Evolutionary conservation across 495 filamentous ascomycete species (phyloP).

Genomic region (Bacidia gigantensis): DNA sequence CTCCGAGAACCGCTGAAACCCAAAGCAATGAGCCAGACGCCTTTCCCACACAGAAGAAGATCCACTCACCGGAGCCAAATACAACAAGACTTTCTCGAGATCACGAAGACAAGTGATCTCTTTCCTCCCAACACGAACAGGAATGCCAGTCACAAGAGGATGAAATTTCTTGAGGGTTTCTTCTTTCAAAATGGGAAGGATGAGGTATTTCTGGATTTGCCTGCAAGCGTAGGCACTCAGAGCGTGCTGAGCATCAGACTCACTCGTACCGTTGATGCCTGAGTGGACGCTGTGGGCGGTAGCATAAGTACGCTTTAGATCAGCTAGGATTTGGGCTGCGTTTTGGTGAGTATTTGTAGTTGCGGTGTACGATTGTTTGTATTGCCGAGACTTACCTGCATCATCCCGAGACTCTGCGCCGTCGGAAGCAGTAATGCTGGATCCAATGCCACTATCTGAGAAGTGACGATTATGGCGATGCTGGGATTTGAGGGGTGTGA

Average conservation of each 20-base stretch:
- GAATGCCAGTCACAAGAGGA: slow-evolving; percentile 58
- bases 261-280: slow-evolving; percentile 33
- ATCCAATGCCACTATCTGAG: slow-evolving; percentile 12
- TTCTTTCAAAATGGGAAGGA: slow-evolving; percentile 42
- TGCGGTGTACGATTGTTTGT: slow-evolving; percentile 10
- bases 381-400: slow-evolving; percentile 18
- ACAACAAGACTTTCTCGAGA: slow-evolving; percentile 78
- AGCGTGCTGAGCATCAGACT: slow-evolving; percentile 25
- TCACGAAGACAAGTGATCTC: slow-evolving; percentile 77
- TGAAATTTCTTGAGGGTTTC: slow-evolving; percentile 59
- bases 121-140: slow-evolving; percentile 59
- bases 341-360: slow-evolving; percentile 14
- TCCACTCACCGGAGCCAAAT: slow-evolving; percentile 76
- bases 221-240: slow-evolving; percentile 37
- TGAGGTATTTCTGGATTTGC: slow-evolving; percentile 42
- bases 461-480: slow-evolving; percentile 10
- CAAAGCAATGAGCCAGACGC: slow-evolving; percentile 51
- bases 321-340: slow-evolving; percentile 15
- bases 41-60: slow-evolving; percentile 27
- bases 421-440: slow-evolving; percentile 26
- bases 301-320: background rate
- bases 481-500: slow-evolving; percentile 15
- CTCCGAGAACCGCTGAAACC: slow-evolving; percentile 60
- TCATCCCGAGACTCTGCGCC: slow-evolving; percentile 39
- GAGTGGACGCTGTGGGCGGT: slow-evolving; percentile 22